Evolutionary conservation across 2,329 filamentous ascomycete species (phyloP).

Genomic region (Cordyceps cicadae): DNA sequence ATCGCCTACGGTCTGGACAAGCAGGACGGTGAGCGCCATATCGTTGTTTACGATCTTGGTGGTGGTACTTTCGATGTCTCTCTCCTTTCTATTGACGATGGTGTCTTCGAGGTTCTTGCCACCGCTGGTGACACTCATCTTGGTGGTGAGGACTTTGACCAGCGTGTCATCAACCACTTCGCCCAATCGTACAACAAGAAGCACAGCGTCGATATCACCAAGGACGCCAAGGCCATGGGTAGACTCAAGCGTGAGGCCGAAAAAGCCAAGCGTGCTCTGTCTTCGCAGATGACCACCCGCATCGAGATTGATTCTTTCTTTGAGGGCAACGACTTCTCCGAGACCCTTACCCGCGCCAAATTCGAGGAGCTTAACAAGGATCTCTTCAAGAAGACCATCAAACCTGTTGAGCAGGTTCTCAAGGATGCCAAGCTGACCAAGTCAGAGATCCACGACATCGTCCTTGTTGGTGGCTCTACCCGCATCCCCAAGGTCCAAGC

Average conservation of each 20-base stretch:
- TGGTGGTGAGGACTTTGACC: slow-evolving; percentile 98
- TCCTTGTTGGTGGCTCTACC: slow-evolving; percentile 95
- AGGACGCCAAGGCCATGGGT: slow-evolving; percentile 96
- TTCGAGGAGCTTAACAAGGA: slow-evolving; percentile 99
- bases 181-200: slow-evolving; percentile 99
- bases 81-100: slow-evolving; percentile 81
- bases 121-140: slow-evolving; percentile 96
- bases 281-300: slow-evolving; percentile 84
- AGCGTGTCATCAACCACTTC: slow-evolving; percentile 93
- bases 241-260: slow-evolving; percentile 99
- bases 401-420: slow-evolving; percentile 96
- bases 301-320: slow-evolving; percentile 98
- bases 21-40: slow-evolving; percentile 74
- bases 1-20: slow-evolving; percentile 92
- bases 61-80: slow-evolving; percentile 94
- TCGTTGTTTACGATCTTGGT: slow-evolving; percentile 89
- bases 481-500: slow-evolving; percentile 97
- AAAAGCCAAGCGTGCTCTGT: slow-evolving; percentile 98
- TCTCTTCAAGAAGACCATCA: slow-evolving; percentile 98
- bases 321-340: slow-evolving; percentile 94
- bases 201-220: slow-evolving; percentile 82
- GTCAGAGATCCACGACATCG: slow-evolving; percentile 88
- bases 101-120: slow-evolving; percentile 89
- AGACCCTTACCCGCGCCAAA: slow-evolving; percentile 96
- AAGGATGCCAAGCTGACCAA: slow-evolving; percentile 98